Percentiles rank a stretch among this genome's conserved stretches.
phyloP scores from a whole-genome alignment of 1,139 yeast genomes.

The Debaryomyces nepalensis region DNA sequence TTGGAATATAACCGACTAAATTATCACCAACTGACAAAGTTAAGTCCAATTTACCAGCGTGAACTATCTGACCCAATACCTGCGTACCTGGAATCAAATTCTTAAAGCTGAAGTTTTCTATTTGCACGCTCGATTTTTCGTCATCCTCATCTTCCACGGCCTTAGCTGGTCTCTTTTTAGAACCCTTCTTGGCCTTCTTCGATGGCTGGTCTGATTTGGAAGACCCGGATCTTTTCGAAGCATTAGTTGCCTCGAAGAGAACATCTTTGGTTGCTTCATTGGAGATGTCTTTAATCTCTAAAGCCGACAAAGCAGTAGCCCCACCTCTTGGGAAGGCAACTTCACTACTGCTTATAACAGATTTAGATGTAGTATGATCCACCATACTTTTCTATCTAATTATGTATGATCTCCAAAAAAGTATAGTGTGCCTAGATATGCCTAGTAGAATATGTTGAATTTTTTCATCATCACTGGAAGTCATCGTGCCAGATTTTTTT shows the following conservation, averaged over 20 bases:
- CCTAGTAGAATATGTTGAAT: conserved; percentile 1
- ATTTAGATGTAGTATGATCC: conserved; percentile 19
- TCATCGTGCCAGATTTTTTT: conserved; percentile 10
- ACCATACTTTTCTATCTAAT: conserved; percentile 18
- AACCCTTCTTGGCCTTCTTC: conserved; percentile 36
- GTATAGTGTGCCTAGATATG: not conserved
- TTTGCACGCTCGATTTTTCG: conserved; percentile 38
- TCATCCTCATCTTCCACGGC: conserved; percentile 25
- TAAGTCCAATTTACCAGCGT: conserved; percentile 65
- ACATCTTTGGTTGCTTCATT: conserved; percentile 92
- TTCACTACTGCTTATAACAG: conserved; percentile 51
- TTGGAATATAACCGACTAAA: conserved; percentile 77
- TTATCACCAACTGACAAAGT: conserved; percentile 81
- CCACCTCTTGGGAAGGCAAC: conserved; percentile 97
- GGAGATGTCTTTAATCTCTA: conserved; percentile 90
- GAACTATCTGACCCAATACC: conserved; percentile 75
- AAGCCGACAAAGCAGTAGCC: conserved; percentile 77
- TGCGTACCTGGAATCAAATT: conserved; percentile 69
- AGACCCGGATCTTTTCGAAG: conserved; percentile 35
- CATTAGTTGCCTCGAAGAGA: conserved; percentile 57
- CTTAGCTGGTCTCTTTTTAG: conserved; percentile 41
- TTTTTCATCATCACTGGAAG: conserved; percentile 6
- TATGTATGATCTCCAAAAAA: not conserved
- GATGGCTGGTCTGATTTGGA: conserved; percentile 30
- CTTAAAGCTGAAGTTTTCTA: conserved; percentile 67